These are phyloP conservation scores for Diophrys appendiculata DNA, from an alignment of 73 alveolate species.

Conservation along the genomic window DNA sequence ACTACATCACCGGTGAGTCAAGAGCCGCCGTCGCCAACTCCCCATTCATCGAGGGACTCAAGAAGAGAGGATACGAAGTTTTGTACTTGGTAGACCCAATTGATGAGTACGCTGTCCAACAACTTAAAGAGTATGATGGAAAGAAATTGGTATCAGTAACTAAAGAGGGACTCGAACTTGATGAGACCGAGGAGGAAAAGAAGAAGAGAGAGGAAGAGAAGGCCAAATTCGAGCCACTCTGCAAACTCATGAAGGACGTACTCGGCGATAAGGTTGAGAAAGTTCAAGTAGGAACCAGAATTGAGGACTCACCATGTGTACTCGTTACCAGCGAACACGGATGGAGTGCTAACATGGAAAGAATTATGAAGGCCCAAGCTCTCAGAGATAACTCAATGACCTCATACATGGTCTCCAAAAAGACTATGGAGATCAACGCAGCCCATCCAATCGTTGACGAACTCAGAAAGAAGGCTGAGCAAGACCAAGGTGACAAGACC, in stretches of 20 bases:
- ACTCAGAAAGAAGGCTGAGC: constrained; percentile 95
- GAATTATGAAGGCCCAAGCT: constrained; percentile 99
- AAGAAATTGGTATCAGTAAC: constrained; percentile 96
- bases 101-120: constrained; percentile 98
- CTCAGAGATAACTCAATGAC: constrained; percentile 99
- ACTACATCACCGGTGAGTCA: constrained; percentile 99
- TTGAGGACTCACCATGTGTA: constrained; percentile 98
- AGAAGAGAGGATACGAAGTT: constrained; percentile 98
- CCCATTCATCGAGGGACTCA: constrained; percentile 98
- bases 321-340: constrained; percentile 99
- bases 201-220: constrained; percentile 97
- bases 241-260: constrained; percentile 98
- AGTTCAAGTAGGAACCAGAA: constrained; percentile 95
- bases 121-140: constrained; percentile 98
- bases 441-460: constrained; percentile 92
- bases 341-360: constrained; percentile 99
- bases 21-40: constrained; percentile 96
- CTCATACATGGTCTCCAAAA: constrained; percentile 98
- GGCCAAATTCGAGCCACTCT: constrained; percentile 97
- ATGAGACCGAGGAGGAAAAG: constrained; percentile 96
- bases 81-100: constrained; percentile 99
- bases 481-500: constrained; percentile 96
- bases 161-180: constrained; percentile 98
- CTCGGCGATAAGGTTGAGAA: constrained; percentile 99
- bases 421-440: constrained; percentile 99